Evolutionary conservation across 441 rosid genomes (phyloP), one percentile per base, ranked within the genome.

Genomic region (Brassica balearica): DNA sequence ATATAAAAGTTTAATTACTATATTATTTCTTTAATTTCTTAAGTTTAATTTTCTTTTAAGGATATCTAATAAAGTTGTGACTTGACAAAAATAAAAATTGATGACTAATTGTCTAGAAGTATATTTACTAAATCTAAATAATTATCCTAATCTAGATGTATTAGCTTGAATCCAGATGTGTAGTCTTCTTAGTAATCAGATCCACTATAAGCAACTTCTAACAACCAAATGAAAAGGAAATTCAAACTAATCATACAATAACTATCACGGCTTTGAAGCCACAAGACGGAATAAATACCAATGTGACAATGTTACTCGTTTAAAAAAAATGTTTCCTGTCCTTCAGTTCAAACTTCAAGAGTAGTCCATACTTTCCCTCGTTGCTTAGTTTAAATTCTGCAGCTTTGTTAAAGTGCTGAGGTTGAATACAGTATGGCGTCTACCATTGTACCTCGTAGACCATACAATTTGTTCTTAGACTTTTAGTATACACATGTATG

Each of bases 351-450:
- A 59, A 66, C 14, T 55, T 58, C 63, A 5, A 41, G 38, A 58
- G 43, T 65, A 20, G 20, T 46, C 11, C 7, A 48, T 34, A 38
- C 74, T 73, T 73, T 79, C 82, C 82, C 82, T 73, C 78, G 61
- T 65, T 62, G 17, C 71, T 68, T 8, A 36, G 65, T 79, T 68
- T 73, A 74, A 79, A 76, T 0, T 19, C 8, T 78, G 64, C 64
- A 60, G 58, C 81, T 60, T 67, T 78, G 3, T 58, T 8, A 0
- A 20, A 60, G 5, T 46, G 27, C 12, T 6, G 1, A 25, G 65
- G 66, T 71, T 15, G 12, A 77, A 64, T 55, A 25, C 27, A 12
- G 41, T 6, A 19, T 64, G 69, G 20, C 41, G 38, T 62, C 27
- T 20, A 12, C 53, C 22, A 12, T 70, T 60, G 32, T 36, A 4